Conservation (phyloP, 2,329 filamentous ascomycete species). For the Aspergillus novoparasiticus region DNA sequence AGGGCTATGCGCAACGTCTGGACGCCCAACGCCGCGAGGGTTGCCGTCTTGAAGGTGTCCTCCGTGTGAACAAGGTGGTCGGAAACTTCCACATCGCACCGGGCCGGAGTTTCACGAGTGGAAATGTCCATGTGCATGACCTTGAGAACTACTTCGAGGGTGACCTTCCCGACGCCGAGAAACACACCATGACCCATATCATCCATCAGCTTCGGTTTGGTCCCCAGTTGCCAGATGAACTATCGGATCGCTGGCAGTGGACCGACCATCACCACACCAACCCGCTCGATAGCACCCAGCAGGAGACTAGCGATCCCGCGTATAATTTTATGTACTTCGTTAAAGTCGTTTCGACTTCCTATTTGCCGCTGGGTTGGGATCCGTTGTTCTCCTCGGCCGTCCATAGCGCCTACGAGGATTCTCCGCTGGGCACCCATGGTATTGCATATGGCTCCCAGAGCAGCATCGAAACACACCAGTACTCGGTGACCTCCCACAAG, state of each 20-base stretch:
- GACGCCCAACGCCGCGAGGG: constrained; percentile 88
- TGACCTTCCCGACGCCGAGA: constrained; percentile 57
- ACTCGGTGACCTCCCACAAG: constrained; percentile 96
- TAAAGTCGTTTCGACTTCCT: constrained; percentile 96
- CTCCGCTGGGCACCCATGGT: constrained; percentile 70
- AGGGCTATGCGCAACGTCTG: constrained; percentile 88
- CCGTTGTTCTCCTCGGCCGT: constrained; percentile 51
- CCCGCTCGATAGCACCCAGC: constrained; percentile 78
- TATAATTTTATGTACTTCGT: constrained; percentile 99
- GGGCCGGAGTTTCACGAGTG: constrained; percentile 92
- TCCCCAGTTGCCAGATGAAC: constrained; percentile 77
- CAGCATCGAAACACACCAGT: constrained; percentile 96
- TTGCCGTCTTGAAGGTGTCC: constrained; percentile 86
- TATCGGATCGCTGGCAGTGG: constrained; percentile 68
- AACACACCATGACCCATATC: constrained; percentile 85
- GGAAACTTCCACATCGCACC: constrained; percentile 99
- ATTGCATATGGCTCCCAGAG: constrained; percentile 67
- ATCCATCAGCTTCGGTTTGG: constrained; percentile 92
- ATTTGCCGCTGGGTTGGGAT: constrained; percentile 89
- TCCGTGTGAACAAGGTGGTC: constrained; percentile 97
- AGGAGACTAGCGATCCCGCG: constrained; percentile 76
- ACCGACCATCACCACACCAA: constrained; percentile 84
- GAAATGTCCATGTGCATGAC: constrained; percentile 97
- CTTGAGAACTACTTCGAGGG: constrained; percentile 90
- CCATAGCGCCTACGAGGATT: constrained; percentile 50